Conservation (phyloP, 352 stramenopile species). For the Phytophthora brassicae region DNA sequence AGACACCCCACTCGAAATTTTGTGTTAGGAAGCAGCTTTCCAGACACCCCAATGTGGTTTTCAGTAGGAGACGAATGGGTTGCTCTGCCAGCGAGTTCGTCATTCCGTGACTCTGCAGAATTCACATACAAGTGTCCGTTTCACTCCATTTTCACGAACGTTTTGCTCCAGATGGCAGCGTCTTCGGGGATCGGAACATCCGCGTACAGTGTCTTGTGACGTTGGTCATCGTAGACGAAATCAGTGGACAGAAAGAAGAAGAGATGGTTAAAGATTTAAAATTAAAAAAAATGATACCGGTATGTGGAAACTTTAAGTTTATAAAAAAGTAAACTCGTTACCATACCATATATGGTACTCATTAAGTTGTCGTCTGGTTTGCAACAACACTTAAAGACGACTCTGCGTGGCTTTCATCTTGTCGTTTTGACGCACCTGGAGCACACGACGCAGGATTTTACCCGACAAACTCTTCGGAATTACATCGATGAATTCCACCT, state of each 20-base stretch:
- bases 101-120: slow-evolving; percentile 65
- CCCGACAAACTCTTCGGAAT: slow-evolving; percentile 92
- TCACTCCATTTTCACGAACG: slow-evolving; percentile 27
- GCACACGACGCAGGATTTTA: slow-evolving; percentile 91
- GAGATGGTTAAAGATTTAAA: too few species aligned
- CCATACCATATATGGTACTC: too few species aligned
- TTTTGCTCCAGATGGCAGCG: slow-evolving; percentile 45
- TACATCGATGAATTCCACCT: slow-evolving; percentile 84
- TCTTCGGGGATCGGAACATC: slow-evolving; percentile 32
- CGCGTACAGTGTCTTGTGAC: slow-evolving; percentile 41
- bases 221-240: slow-evolving; percentile 27
- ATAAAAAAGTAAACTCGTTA: background rate
- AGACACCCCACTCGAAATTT: slow-evolving; percentile 47
- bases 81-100: slow-evolving; percentile 44
- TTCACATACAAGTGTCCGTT: slow-evolving; percentile 40
- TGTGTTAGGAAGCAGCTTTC: slow-evolving; percentile 57
- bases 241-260: background rate
- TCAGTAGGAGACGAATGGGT: slow-evolving; percentile 24
- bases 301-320: too few species aligned
- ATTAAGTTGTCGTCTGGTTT: background rate
- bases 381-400: slow-evolving; percentile 24
- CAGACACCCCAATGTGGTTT: slow-evolving; percentile 31
- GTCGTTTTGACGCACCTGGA: slow-evolving; percentile 51
- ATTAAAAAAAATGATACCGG: too few species aligned
- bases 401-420: slow-evolving; percentile 31